These are phyloP conservation scores for Chytriomyces confervae DNA, from an alignment of 192 early-diverging fungal genomes.

Conservation along the genomic window DNA sequence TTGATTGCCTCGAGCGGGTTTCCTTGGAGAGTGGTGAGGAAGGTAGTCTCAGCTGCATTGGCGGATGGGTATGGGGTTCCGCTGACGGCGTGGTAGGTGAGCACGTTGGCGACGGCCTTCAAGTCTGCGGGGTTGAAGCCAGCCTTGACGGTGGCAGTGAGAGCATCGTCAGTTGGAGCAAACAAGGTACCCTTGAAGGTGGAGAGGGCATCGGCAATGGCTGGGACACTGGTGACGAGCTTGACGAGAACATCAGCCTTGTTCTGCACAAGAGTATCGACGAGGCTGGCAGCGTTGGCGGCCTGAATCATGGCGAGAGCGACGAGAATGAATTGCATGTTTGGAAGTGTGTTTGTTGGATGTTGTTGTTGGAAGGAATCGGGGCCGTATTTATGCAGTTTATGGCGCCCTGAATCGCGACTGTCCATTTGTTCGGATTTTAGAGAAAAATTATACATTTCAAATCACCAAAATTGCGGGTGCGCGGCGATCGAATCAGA, in stretches of 20 bases:
- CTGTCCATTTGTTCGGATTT: no score
- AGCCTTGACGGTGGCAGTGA: conserved; percentile 12
- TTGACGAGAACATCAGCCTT: conserved; percentile 6
- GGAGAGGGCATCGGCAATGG: conserved; percentile 14
- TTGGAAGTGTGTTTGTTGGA: background rate
- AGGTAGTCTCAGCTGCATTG: background rate
- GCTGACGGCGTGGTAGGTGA: conserved; percentile 30
- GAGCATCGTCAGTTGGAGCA: conserved; percentile 36
- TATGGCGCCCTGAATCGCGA: no score
- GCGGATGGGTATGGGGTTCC: conserved; percentile 21
- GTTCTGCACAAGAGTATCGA: conserved; percentile 10
- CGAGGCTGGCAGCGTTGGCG: conserved; percentile 11
- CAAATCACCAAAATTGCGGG: no score
- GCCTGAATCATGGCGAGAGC: background rate
- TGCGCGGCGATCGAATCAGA: no score
- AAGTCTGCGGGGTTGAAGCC: conserved; percentile 14
- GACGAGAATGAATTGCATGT: conserved; percentile 2
- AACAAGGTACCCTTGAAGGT: conserved; percentile 32
- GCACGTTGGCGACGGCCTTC: conserved; percentile 8
- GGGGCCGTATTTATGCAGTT: no score
- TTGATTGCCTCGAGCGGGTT: conserved; percentile 3
- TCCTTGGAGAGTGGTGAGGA: conserved; percentile 30
- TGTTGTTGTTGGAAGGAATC: no score
- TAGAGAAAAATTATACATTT: no score
- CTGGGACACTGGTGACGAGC: conserved; percentile 18